Evolutionary conservation across 371 early-diverging fungal species (phyloP), one percentile per base, ranked within the genome.

Genomic region (Conidiobolus incongruus): DNA sequence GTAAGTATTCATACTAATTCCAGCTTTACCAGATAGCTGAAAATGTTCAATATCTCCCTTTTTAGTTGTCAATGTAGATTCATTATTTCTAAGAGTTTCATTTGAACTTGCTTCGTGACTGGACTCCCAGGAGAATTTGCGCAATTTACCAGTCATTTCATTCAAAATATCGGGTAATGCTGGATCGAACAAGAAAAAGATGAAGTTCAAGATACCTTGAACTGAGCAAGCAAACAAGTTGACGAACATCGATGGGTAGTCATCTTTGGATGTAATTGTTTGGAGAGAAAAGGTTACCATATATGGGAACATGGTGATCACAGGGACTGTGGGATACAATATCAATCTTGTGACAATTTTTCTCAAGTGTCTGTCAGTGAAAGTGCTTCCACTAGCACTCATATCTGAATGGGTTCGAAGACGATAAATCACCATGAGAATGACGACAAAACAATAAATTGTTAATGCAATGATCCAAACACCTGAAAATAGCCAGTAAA

Each of bases 171-270:
- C 34, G 2, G 43, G 43, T 30, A 43, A 33, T 5, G 33, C 34
- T 2, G 43, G 43, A 17, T 43, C 43, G 19, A 43, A 32, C 22
- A 43, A 12, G 34, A 43, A 43, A 33, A 43, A 43, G 13, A 33
- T 28, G 20, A 43, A 43, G 34, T 43, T 43, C 7, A 43, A 21
- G 7, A 29, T 15, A 32, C 43, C 43, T 30, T 43, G 43, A 20
- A 21, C 21, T 3, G 43, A 29, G 17, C 17, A 31, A 4, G 34
- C n/a, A 21, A 43, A 43, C n/a, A 13, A 43, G 19, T 43, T 31
- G 21, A 43, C 15, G 3, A 32, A 20, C 2, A 10, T 8, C n/a
- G 17, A 16, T 6, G 36, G 36, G 19, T 35, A 16, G 36, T 13
- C 13, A 20, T 35, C 13, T 20, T 16, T 35, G 36, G 13, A 16